Base-by-base conservation (phyloP, 2,329 filamentous ascomycete genomes). In the Penicillium sp. region DNA sequence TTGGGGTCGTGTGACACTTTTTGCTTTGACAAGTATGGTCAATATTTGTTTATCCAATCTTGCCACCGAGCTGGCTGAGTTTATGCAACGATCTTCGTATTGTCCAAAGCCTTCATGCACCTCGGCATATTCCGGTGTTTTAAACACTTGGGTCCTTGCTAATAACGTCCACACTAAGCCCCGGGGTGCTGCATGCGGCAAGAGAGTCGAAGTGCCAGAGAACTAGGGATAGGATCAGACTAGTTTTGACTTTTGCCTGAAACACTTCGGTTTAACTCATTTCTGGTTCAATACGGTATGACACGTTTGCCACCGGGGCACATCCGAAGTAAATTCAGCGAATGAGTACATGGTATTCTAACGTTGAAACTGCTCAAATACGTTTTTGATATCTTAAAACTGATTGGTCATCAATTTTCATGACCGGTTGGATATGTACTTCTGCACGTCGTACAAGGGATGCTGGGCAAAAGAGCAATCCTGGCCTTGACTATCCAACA, bases 101-200 rank as follows among this genome's bases (percentile, higher is more conserved):
- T 14, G 13, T 39, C 45, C 31, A 41, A 27, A 42, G 22, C 22
- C 32, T 31, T 24, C 41, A 46, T 58, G 56, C 54, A 49, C 32
- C 44, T 58, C 58, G 60, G 60, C 50, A 57, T 50, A 48, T 60
- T 59, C 55, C 57, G 57, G 45, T 51, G 50, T 50, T 51, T 55
- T 53, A 55, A 48, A 42, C 49, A 45, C 53, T 49, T 21, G 29
- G 27, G 45, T 45, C 38, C 45, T 31, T 47, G 42, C 50, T 47
- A 38, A 47, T 56, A 54, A 38, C 40, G 48, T 47, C 40, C 51
- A 29, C 45, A 47, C 47, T 50, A 49, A 49, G 14, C 18, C 31
- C 54, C 39, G 27, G 49, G 36, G 50, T 34, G 34, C 50, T 16
- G 32, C 2, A 49, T 53, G 5, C 14, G 11, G 50, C 18, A 53